These are phyloP conservation scores for Tulasnella sp. DNA, from an alignment of 768 basidiomycete species.

Conservation along the genomic window DNA sequence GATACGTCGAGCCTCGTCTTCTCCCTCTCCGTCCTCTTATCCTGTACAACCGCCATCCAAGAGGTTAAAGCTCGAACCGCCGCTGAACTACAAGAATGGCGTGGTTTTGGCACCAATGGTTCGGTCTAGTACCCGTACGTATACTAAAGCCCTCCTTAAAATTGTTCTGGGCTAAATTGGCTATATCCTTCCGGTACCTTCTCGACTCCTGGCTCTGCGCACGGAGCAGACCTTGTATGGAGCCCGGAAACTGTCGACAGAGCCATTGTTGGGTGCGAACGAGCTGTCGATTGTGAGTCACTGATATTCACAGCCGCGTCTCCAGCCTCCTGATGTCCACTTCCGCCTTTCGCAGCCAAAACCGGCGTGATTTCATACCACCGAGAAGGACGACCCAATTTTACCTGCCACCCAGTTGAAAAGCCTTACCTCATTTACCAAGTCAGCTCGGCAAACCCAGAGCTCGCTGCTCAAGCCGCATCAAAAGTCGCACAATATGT, in stretches of 20 bases:
- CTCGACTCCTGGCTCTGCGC: constrained; percentile 82
- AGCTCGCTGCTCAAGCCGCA: constrained; percentile 88
- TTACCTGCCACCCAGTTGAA: constrained; percentile 89
- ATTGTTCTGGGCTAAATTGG: background rate
- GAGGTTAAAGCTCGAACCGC: no score
- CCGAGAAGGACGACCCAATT: constrained; percentile 73
- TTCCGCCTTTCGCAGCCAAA: constrained; percentile 46
- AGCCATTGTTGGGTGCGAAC: constrained; percentile 80
- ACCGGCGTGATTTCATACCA: constrained; percentile 87
- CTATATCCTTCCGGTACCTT: constrained; percentile 58
- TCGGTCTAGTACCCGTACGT: constrained; percentile 75
- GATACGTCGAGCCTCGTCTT: constrained; percentile 15
- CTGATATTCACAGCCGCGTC: background rate
- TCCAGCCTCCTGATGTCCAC: constrained; percentile 6
- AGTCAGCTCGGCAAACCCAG: constrained; percentile 85
- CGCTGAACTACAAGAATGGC: constrained; percentile 72
- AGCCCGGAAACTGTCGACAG: constrained; percentile 95
- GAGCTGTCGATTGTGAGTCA: constrained; percentile 79
- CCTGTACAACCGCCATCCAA: no score
- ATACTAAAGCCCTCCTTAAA: background rate
- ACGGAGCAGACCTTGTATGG: constrained; percentile 94
- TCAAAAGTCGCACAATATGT: constrained; percentile 81
- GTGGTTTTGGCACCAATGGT: constrained; percentile 98
- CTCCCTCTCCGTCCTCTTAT: constrained; percentile 22
- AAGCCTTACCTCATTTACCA: constrained; percentile 94